phyloP scores from a whole-genome alignment of 1,284 basidiomycete genomes.

The Ceratobasidium theobromae region DNA sequence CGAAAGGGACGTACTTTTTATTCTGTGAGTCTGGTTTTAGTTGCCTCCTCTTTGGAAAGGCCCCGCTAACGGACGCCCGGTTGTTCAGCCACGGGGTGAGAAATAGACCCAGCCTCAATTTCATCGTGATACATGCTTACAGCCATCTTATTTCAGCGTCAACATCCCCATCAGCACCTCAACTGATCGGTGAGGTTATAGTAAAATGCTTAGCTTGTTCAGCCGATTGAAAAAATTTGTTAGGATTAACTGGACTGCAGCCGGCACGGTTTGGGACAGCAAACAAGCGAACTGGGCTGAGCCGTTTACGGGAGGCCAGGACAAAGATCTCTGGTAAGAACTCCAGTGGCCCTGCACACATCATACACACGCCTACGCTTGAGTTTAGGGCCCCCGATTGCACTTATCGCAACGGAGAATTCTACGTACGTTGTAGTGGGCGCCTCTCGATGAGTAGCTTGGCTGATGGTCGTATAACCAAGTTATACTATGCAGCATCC shows the following conservation, averaged over 20 bases:
- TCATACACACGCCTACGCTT: neutral
- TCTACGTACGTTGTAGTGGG: constrained; percentile 45
- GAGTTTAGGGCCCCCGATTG: constrained; percentile 55
- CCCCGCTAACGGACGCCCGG: neutral
- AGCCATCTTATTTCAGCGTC: constrained; percentile 43
- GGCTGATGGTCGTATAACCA: neutral
- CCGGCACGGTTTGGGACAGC: neutral
- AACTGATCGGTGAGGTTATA: constrained; percentile 49
- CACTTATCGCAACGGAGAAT: constrained; percentile 49
- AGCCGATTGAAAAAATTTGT: neutral
- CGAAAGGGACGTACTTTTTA: constrained; percentile 53
- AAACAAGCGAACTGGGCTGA: constrained; percentile 51
- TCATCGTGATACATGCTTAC: neutral
- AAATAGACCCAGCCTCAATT: neutral
- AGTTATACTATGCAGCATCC: constrained; percentile 43
- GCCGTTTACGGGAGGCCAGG: constrained; percentile 49
- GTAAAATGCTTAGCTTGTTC: neutral
- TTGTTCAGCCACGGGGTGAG: constrained; percentile 32
- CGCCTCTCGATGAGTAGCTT: neutral
- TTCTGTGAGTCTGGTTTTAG: constrained; percentile 47
- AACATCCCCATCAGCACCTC: constrained; percentile 58
- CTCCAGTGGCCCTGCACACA: neutral
- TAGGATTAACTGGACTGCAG: neutral
- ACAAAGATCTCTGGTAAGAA: constrained; percentile 43
- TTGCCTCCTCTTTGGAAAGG: neutral